Evolutionary conservation across 1,284 basidiomycete genomes (phyloP).

Genomic region (Chiua sp.): DNA sequence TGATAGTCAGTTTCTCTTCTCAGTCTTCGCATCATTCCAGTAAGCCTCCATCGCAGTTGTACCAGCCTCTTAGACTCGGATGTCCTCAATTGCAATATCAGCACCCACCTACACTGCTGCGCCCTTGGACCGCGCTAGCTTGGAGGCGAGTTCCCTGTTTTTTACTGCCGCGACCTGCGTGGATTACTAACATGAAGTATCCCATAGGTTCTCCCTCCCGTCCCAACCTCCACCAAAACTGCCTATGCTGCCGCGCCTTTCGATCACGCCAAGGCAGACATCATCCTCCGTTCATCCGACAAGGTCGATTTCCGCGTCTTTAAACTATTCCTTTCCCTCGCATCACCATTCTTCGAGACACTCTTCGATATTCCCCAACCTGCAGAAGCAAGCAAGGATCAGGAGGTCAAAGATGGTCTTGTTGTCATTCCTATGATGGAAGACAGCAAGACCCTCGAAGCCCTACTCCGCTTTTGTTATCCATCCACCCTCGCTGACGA

Average conservation of each 20-base stretch:
- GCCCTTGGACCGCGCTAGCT: slow-evolving; percentile 27
- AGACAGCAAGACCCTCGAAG: slow-evolving; percentile 14
- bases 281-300: slow-evolving; percentile 49
- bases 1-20: background rate
- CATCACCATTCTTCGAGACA: slow-evolving; percentile 46
- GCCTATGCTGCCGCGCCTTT: slow-evolving; percentile 27
- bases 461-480: slow-evolving; percentile 29
- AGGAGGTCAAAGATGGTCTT: slow-evolving; percentile 23
- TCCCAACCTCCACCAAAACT: background rate
- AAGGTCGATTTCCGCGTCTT: slow-evolving; percentile 41
- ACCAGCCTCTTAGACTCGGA: background rate
- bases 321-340: slow-evolving; percentile 35
- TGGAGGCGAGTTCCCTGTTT: no score
- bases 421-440: slow-evolving; percentile 20
- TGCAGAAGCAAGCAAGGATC: slow-evolving; percentile 1
- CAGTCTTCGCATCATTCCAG: background rate
- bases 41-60: background rate
- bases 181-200: no score
- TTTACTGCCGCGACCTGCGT: no score
- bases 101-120: slow-evolving; percentile 12
- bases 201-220: no score
- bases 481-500: slow-evolving; percentile 28
- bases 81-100: background rate
- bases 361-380: slow-evolving; percentile 50
- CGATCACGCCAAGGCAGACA: slow-evolving; percentile 22